A percentile compares a stretch with the other conserved stretches of the same genome.
Evolutionary conservation across 108 stramenopile species (phyloP).

Genomic region (Cyclostephanos invisitatus): DNA sequence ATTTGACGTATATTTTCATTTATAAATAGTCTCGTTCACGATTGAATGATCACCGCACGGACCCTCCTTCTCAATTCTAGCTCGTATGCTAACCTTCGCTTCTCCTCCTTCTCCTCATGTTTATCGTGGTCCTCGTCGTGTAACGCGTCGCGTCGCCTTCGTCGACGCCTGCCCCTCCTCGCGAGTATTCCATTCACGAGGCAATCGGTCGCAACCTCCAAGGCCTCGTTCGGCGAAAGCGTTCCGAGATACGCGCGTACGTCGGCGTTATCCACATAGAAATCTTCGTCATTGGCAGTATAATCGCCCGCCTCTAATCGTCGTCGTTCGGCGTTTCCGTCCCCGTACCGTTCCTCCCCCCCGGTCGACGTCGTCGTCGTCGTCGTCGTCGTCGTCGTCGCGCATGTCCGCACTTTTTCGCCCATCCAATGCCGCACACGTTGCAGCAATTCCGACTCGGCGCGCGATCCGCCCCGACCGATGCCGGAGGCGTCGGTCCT

Average conservation of each 20-base stretch:
- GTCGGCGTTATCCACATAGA: conserved; percentile 15
- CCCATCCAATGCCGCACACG: conserved; percentile 18
- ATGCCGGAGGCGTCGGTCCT: conserved; percentile 63
- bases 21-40: too few species aligned
- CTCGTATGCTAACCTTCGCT: not conserved
- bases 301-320: too few species aligned
- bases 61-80: conserved; percentile 20
- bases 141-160: not conserved
- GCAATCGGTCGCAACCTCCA: conserved; percentile 41
- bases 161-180: conserved; percentile 11
- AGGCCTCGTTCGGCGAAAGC: conserved; percentile 33
- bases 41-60: conserved; percentile 17
- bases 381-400: conserved; percentile 15
- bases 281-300: not conserved
- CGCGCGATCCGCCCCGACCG: conserved; percentile 51
- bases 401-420: not conserved
- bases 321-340: not conserved
- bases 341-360: not conserved
- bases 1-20: too few species aligned
- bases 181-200: conserved; percentile 41
- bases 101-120: not conserved
- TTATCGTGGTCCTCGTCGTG: not conserved
- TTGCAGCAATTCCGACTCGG: conserved; percentile 51
- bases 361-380: conserved; percentile 4
- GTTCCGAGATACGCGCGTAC: conserved; percentile 38